phyloP scores from a whole-genome alignment of 208 protist species.

The Acanthamoeba healyi region DNA sequence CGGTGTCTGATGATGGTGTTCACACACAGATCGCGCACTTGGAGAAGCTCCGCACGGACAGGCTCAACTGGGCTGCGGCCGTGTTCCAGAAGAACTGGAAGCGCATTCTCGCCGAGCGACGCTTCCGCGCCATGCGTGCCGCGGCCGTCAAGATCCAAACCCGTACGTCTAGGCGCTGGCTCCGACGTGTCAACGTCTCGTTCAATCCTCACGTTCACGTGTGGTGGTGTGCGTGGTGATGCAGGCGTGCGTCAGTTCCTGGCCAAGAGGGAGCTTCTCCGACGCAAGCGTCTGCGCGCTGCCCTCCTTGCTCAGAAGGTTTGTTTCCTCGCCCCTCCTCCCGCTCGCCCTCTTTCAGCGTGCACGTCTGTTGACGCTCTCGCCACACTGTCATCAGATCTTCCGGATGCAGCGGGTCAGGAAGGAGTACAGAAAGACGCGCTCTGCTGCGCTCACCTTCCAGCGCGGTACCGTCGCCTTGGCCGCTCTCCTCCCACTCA shows the following conservation, averaged over 20 bases:
- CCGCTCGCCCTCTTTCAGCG: not conserved
- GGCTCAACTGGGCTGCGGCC: constrained; percentile 55
- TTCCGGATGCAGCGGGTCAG: constrained; percentile 17
- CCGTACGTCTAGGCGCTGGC: too few species aligned
- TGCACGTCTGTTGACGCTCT: too few species aligned
- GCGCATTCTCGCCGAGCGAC: constrained; percentile 23
- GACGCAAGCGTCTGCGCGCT: not conserved
- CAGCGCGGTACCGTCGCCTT: not conserved
- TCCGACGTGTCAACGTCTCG: not conserved
- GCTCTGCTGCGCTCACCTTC: not conserved
- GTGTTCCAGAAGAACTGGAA: constrained; percentile 74
- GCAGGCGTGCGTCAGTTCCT: constrained; percentile 7
- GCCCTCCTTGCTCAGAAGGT: not conserved
- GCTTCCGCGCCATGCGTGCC: not conserved
- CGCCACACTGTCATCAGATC: too few species aligned
- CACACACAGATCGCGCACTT: constrained; percentile 43
- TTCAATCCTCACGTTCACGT: not conserved
- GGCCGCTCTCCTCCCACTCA: not conserved
- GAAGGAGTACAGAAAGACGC: constrained; percentile 3
- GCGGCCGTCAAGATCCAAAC: not conserved
- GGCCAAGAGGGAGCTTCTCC: not conserved
- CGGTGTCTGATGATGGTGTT: too few species aligned
- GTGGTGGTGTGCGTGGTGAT: too few species aligned
- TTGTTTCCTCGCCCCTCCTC: not conserved
- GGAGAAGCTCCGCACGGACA: constrained; percentile 55